These are phyloP conservation scores for Aphanomyces euteiches DNA, from an alignment of 352 stramenopile species.

Conservation along the genomic window DNA sequence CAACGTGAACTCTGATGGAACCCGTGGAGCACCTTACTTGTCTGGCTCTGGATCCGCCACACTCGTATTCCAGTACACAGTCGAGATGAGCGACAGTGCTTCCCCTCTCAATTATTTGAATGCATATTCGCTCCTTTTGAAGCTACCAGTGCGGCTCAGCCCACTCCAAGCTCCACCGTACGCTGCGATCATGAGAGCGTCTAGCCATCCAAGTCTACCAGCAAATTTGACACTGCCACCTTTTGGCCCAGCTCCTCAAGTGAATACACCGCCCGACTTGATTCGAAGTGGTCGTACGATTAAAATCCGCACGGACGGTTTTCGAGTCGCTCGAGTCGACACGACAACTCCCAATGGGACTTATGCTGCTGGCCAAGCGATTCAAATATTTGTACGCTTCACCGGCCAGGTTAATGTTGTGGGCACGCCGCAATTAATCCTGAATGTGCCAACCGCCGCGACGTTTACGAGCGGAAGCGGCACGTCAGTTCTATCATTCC, in stretches of 20 bases:
- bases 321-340: slow-evolving; percentile 41
- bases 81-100: slow-evolving; percentile 44
- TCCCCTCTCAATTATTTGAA: slow-evolving; percentile 46
- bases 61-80: slow-evolving; percentile 54
- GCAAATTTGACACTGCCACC: slow-evolving; percentile 51
- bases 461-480: slow-evolving; percentile 21
- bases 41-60: slow-evolving; percentile 45
- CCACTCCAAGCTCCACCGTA: background rate
- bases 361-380: slow-evolving; percentile 59
- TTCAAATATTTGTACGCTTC: slow-evolving; percentile 54
- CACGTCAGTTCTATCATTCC: slow-evolving; percentile 21
- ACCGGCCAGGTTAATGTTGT: slow-evolving; percentile 45
- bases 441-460: slow-evolving; percentile 29
- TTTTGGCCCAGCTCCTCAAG: slow-evolving; percentile 42
- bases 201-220: slow-evolving; percentile 35
- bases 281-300: slow-evolving; percentile 57
- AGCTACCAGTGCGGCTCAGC: background rate
- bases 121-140: slow-evolving; percentile 42
- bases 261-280: slow-evolving; percentile 53
- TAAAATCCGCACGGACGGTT: slow-evolving; percentile 58
- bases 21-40: slow-evolving; percentile 47
- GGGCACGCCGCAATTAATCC: slow-evolving; percentile 37
- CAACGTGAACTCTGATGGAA: slow-evolving; percentile 41
- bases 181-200: slow-evolving; percentile 38
- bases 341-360: slow-evolving; percentile 42